These are phyloP conservation scores for Leishmania martiniquensis DNA, from an alignment of 208 protist species.

Conservation along the genomic window DNA sequence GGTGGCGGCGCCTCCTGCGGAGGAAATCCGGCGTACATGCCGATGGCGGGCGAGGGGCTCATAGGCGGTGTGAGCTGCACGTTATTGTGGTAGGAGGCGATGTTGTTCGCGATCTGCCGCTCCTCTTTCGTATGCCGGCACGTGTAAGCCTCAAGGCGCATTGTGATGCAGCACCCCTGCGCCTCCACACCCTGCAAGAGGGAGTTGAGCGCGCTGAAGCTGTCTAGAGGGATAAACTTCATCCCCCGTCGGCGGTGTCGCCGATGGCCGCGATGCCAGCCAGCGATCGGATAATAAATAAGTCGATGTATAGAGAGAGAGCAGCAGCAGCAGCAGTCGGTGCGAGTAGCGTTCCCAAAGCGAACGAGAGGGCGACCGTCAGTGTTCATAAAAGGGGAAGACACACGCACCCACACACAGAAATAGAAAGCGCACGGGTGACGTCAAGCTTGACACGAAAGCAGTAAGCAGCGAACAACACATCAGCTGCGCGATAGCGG, in stretches of 20 bases:
- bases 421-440: not conserved
- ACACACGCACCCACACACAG: not conserved
- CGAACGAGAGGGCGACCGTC: not conserved
- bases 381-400: not conserved
- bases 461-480: not conserved
- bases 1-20: slow-evolving; percentile 34
- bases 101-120: slow-evolving; percentile 49
- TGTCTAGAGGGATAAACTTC: slow-evolving; percentile 78
- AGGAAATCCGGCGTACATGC: slow-evolving; percentile 15
- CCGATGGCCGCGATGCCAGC: not conserved
- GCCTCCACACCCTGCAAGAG: slow-evolving; percentile 71
- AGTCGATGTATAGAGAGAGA: not conserved
- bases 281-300: not conserved
- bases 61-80: slow-evolving; percentile 64
- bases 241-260: slow-evolving; percentile 14
- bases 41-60: slow-evolving; percentile 11
- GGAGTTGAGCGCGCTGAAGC: slow-evolving; percentile 82
- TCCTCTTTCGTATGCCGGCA: slow-evolving; percentile 77
- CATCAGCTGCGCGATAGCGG: not conserved
- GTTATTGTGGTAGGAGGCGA: slow-evolving; percentile 56
- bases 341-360: not conserved
- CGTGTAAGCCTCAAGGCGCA: slow-evolving; percentile 77
- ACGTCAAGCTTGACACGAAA: not conserved
- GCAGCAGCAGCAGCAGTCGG: not conserved
- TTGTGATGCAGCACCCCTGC: slow-evolving; percentile 64